Conservation (phyloP, 192 early-diverging fungal genomes). For the Fimicolochytrium jonesii region DNA sequence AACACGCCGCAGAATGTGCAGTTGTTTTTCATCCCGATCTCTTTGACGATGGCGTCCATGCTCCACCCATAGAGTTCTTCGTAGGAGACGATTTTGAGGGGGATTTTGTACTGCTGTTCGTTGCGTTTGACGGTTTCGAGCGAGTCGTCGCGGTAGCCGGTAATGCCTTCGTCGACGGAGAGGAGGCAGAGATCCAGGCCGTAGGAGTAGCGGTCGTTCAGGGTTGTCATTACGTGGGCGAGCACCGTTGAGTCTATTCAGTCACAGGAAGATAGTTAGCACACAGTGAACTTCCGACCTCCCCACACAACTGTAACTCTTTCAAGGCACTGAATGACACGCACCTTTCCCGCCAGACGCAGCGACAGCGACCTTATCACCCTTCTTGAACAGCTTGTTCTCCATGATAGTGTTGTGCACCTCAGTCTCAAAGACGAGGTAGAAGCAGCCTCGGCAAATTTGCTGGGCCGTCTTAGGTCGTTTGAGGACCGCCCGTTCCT, state of each 20-base stretch:
- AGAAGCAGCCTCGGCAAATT: constrained; percentile 91
- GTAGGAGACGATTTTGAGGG: constrained; percentile 91
- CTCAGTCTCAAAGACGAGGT: constrained; percentile 85
- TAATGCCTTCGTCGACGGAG: constrained; percentile 96
- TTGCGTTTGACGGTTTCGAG: constrained; percentile 97
- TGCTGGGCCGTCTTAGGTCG: constrained; percentile 89
- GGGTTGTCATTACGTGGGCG: constrained; percentile 86
- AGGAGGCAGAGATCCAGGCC: constrained; percentile 87
- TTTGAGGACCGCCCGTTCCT: constrained; percentile 74
- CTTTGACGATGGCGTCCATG: constrained; percentile 94
- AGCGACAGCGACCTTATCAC: constrained; percentile 90
- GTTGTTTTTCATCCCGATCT: constrained; percentile 95
- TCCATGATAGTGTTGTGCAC: constrained; percentile 88
- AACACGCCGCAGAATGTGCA: constrained; percentile 99
- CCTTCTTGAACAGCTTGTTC: constrained; percentile 75
- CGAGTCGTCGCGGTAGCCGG: constrained; percentile 96
- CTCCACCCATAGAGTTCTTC: constrained; percentile 96
- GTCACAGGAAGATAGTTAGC: neutral
- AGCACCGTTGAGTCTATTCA: constrained; percentile 85
- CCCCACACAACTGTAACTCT: neutral
- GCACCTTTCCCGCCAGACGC: constrained; percentile 89
- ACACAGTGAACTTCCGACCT: neutral
- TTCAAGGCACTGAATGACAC: neutral
- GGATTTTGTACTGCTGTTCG: constrained; percentile 87
- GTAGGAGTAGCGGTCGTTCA: constrained; percentile 91